Evolutionary conservation across 1,284 basidiomycete species (phyloP), one percentile per base, ranked within the genome.

Genomic region (Phaffia rhodozyma): DNA sequence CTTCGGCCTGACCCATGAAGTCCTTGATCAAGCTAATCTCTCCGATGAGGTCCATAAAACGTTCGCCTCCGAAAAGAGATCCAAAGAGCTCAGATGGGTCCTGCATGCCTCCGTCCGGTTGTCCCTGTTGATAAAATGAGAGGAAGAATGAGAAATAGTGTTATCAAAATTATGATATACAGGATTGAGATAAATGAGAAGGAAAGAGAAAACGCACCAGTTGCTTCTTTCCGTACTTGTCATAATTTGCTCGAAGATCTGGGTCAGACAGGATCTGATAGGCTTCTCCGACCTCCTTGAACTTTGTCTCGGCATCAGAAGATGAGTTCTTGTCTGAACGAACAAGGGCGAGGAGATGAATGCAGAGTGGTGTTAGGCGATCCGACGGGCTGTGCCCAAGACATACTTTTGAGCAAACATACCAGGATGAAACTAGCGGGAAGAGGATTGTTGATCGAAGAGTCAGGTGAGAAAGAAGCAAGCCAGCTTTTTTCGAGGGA

Each of bases 281-380:
- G 63, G 89, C 89, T 81, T 92, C 91, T 72, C 90, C 89, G 71
- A 96, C 89, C 61, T 93, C 89, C 76, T 96, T 92, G 80, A 97
- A 96, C 78, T 85, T 91, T 73, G 88, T 85, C 73, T 91, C 89
- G 6, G 91, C 91, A 72, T 90, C 89, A 27, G 84, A 81, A 1
- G 87, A 86, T 18, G 83, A 81, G 73, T 97, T 96, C 82, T 93
- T 93, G 78, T 96, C 91, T 91, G 65, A 4, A 20, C 21, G 53
- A n/a, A 21, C 47, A 11, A 32, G 1, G 54, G 23, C 11, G 48
- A 7, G 25, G 48, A 7, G 38, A 43, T 50, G 18, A 18, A 30
- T 16, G 16, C 5, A 23, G 5, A 57, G 25, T 9, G 13, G 11
- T 57, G 29, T 34, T 16, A 34, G 34, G 55, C 23, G 27, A 38